Evolutionary conservation across 345 rosid species (phyloP).

Genomic region (Pelargonium nanum): DNA sequence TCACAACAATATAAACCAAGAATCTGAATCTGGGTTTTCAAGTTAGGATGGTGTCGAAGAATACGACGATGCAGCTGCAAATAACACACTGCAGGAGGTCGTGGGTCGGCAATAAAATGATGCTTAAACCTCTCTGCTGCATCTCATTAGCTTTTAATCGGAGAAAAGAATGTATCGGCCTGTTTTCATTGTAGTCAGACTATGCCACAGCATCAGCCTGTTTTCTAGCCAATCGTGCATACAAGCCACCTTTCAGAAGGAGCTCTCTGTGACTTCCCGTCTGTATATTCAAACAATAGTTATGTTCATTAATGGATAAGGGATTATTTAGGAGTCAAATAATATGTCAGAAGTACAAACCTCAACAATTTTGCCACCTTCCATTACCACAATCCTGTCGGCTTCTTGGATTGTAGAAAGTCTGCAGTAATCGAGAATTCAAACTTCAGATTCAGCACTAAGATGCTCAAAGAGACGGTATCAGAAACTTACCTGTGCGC

Average conservation of each 20-base stretch:
- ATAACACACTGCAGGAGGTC: background rate
- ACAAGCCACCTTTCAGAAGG: constrained; percentile 57
- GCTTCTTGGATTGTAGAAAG: constrained; percentile 92
- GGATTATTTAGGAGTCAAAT: background rate
- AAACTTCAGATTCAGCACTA: constrained; percentile 10
- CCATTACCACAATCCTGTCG: constrained; percentile 85
- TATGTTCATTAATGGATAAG: background rate
- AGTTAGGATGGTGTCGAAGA: too few relatives aligned
- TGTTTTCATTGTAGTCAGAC: constrained; percentile 8
- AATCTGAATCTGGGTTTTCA: background rate
- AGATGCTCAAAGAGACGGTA: background rate
- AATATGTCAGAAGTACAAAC: constrained; percentile 21
- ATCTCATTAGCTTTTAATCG: background rate
- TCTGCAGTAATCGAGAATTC: constrained; percentile 29
- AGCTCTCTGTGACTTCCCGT: constrained; percentile 80
- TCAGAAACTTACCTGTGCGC: constrained; percentile 58
- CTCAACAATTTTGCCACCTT: constrained; percentile 67
- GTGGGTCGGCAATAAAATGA: background rate
- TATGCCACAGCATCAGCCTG: constrained; percentile 81
- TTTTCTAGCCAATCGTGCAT: constrained; percentile 69
- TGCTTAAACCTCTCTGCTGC: background rate
- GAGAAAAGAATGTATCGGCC: background rate
- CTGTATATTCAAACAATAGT: constrained; percentile 23
- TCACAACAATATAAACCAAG: background rate
- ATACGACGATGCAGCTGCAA: background rate